Percentiles rank a stretch among this genome's conserved stretches.
phyloP scores from a whole-genome alignment of 2,329 filamentous ascomycete genomes.

The Sphaceloma murrayae region DNA sequence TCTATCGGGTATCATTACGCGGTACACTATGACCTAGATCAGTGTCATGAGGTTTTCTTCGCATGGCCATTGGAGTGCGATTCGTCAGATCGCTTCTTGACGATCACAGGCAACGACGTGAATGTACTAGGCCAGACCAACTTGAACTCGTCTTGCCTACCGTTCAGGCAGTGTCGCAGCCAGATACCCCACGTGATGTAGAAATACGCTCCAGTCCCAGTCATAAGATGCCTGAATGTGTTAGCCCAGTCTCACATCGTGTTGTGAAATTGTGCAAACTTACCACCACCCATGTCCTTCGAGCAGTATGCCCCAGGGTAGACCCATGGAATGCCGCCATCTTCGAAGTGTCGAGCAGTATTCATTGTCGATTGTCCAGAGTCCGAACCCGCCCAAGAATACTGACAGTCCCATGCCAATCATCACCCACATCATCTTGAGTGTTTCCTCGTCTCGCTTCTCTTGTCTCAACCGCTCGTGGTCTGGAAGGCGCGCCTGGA shows the following conservation, averaged over 20 bases:
- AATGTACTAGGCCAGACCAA: conserved; percentile 58
- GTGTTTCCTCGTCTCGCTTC: conserved; percentile 46
- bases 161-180: conserved; percentile 67
- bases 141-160: conserved; percentile 59
- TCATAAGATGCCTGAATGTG: conserved; percentile 60
- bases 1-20: conserved; percentile 15
- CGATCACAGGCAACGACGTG: conserved; percentile 46
- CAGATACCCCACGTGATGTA: conserved; percentile 79
- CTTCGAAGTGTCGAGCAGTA: conserved; percentile 57
- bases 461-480: conserved; percentile 41
- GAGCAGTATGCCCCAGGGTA: conserved; percentile 71
- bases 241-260: not conserved
- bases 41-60: conserved; percentile 28
- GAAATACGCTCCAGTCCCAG: conserved; percentile 71
- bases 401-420: conserved; percentile 57
- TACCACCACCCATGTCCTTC: conserved; percentile 66
- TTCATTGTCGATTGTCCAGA: conserved; percentile 74
- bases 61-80: conserved; percentile 21
- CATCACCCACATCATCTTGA: conserved; percentile 67
- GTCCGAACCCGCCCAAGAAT: conserved; percentile 63
- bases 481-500: conserved; percentile 24
- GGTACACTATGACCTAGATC: no score
- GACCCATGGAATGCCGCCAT: conserved; percentile 58
- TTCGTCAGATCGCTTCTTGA: conserved; percentile 25
- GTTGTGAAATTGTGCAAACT: conserved; percentile 24